Conservation (phyloP, 2,329 filamentous ascomycete genomes). For the Pestalotiopsis sp. region DNA sequence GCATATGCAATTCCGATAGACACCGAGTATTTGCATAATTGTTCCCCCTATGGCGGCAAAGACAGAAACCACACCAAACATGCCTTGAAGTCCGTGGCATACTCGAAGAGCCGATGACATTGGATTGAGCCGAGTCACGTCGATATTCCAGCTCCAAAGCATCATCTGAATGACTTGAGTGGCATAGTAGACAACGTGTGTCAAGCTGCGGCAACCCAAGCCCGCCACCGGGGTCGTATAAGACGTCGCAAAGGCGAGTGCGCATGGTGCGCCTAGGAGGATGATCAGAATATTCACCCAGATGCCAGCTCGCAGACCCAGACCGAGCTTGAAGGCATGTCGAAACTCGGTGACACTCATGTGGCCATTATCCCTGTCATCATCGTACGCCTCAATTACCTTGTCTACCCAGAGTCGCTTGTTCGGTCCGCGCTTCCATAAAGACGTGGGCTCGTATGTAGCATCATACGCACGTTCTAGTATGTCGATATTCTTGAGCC, state of each 20-base stretch:
- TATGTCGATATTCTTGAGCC: background rate
- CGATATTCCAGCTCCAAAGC: conserved; percentile 23
- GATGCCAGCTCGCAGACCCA: conserved; percentile 24
- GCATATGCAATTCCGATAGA: conserved; percentile 7
- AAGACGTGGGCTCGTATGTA: background rate
- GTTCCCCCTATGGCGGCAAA: conserved; percentile 3
- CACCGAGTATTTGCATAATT: conserved; percentile 4
- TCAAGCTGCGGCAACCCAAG: conserved; percentile 36
- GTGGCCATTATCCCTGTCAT: conserved; percentile 16
- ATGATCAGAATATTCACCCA: conserved; percentile 14
- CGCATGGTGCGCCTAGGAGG: conserved; percentile 27
- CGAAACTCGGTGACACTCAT: conserved; percentile 18
- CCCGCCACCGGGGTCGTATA: conserved; percentile 36
- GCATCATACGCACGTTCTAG: background rate
- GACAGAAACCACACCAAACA: background rate
- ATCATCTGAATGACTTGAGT: conserved; percentile 34
- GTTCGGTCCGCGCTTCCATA: conserved; percentile 11
- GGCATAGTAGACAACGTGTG: conserved; percentile 35
- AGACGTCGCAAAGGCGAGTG: conserved; percentile 36
- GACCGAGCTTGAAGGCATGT: conserved; percentile 34
- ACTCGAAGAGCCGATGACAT: background rate
- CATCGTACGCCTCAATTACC: conserved; percentile 15
- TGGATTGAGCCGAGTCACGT: background rate
- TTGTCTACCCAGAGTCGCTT: conserved; percentile 22
- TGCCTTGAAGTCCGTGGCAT: background rate